phyloP scores from a whole-genome alignment of 106 monocot species.

The Dactylorhiza incarnata region DNA sequence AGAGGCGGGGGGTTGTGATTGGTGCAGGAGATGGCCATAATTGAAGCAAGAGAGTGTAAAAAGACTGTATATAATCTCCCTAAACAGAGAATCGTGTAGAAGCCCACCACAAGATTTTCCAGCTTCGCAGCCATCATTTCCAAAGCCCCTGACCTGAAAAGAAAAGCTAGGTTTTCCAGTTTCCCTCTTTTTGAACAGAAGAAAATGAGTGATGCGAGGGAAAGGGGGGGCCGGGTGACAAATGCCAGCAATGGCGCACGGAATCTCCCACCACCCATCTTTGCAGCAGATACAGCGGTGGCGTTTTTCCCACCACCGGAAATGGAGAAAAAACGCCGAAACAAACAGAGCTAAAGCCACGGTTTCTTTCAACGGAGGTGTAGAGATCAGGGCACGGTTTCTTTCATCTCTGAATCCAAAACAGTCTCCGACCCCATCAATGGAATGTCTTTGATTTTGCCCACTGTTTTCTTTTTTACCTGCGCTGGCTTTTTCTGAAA shows the following conservation, averaged over 20 bases:
- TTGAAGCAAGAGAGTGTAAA: conserved; percentile 1
- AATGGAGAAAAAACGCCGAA: too few relatives aligned
- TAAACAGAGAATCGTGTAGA: background rate
- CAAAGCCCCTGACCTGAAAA: background rate
- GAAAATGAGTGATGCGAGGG: background rate
- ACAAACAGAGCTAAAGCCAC: too few relatives aligned
- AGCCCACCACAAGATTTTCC: conserved; percentile 5
- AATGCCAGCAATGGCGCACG: background rate
- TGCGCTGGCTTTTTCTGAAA: too few relatives aligned
- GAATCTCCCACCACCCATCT: background rate
- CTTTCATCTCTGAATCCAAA: background rate
- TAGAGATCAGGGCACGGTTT: background rate
- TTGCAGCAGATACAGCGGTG: background rate
- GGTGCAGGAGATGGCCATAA: background rate
- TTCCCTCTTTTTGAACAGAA: background rate
- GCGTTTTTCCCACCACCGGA: too few relatives aligned
- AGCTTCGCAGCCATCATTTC: background rate
- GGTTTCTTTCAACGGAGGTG: too few relatives aligned
- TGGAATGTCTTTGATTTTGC: background rate
- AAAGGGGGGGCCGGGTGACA: background rate
- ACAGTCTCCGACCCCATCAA: background rate
- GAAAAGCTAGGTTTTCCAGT: background rate
- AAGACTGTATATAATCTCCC: background rate
- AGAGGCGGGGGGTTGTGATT: background rate
- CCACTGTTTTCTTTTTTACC: background rate